Evolutionary conservation across 192 early-diverging fungal genomes (phyloP), one percentile per base, ranked within the genome.

Genomic region (Fimicolochytrium jonesii): DNA sequence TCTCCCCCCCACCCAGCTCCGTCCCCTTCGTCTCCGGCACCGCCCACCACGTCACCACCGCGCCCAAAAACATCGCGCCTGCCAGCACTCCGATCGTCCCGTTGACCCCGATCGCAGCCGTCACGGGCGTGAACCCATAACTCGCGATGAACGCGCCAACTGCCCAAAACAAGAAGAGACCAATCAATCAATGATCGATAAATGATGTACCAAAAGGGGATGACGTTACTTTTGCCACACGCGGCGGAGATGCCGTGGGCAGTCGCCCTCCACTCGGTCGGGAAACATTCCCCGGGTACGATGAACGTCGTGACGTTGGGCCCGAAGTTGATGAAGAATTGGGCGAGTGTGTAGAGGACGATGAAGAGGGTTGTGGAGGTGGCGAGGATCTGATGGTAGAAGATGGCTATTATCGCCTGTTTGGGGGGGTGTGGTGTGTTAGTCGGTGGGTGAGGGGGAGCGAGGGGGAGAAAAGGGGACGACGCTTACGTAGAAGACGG

Each of bases 221-320:
- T n/a, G n/a, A n/a, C n/a, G n/a, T n/a, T n/a, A n/a, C n/a, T 72
- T 70, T 88, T 88, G 50, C 86, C 86, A 53, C 73, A 73, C 28
- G 83, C 86, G 25, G 86, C 86, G 56, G 78, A 82, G 46, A 88
- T 85, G 73, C 86, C 86, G 60, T 88, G 86, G 37, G 82, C 85
- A 32, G 86, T 76, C 33, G 89, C 79, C 54, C 88, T 76, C 11
- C 86, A 79, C 39, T 82, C 74, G 10, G 88, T 87, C 25, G 88
- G 89, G 75, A 88, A 88, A 29, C 82, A 61, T 56, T 78, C 76
- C n/a, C 53, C 88, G 44, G 89, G 88, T 45, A 91, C 75, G 49
- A 91, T 80, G 49, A 91, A 90, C n/a, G 87, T 89, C 29, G 93
- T 97, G 9, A 78, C 63, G 72, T 97, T 97, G 52, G 95, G 94